Percentiles rank a stretch among this genome's conserved stretches.
These are phyloP conservation scores for Pterulicium gracile DNA, from an alignment of 1,284 basidiomycete genomes.

Conservation along the genomic window DNA sequence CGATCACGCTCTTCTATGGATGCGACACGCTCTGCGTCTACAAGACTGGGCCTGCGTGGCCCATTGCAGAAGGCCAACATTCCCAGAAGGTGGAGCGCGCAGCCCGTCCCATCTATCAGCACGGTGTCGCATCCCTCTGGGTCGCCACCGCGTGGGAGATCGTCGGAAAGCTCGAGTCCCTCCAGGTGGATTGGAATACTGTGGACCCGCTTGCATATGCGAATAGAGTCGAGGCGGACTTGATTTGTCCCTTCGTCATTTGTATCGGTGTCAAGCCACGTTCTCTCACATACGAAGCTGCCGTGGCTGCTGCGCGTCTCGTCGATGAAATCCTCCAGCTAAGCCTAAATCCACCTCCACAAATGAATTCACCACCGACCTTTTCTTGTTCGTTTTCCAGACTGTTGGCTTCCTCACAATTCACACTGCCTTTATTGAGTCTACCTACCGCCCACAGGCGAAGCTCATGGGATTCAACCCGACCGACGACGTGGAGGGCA, in stretches of 20 bases:
- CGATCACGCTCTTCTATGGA: conserved; percentile 20
- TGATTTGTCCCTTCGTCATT: conserved; percentile 9
- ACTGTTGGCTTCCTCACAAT: conserved; percentile 14
- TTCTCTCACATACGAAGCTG: conserved; percentile 14
- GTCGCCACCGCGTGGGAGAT: conserved; percentile 10
- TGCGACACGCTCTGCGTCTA: conserved; percentile 18
- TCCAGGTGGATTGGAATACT: conserved; percentile 13
- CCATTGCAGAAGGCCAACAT: conserved; percentile 15
- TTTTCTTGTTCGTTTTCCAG: no score
- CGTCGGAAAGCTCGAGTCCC: conserved; percentile 12
- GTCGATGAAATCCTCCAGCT: conserved; percentile 13
- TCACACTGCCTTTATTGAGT: conserved; percentile 14
- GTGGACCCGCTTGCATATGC: conserved; percentile 16
- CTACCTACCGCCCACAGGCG: conserved; percentile 7
- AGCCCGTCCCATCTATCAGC: conserved; percentile 19
- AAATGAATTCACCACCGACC: no score
- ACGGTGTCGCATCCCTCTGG: conserved; percentile 13
- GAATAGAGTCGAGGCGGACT: conserved; percentile 12
- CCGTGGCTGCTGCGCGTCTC: conserved; percentile 12
- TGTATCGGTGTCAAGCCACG: conserved; percentile 14
- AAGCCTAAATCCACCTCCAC: no score
- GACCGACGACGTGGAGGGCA: neutral
- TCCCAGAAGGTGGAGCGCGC: conserved; percentile 18
- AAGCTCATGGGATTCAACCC: neutral
- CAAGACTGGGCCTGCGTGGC: conserved; percentile 18